Evolutionary conservation across 2,329 filamentous ascomycete species (phyloP).

Genomic region (Fusarium sp.): DNA sequence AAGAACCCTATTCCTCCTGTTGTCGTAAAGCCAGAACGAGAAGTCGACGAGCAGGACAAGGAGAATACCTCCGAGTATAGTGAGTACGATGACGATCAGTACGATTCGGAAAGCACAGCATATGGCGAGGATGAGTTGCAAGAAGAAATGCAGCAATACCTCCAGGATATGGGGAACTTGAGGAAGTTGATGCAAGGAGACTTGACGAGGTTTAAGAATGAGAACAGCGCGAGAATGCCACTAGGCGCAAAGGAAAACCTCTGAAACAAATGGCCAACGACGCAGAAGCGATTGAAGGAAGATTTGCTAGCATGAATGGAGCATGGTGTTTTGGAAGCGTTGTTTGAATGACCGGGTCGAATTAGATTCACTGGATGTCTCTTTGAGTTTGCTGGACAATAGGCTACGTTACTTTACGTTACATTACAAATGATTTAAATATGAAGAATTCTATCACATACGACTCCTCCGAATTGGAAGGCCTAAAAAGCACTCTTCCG

Average conservation of each 20-base stretch:
- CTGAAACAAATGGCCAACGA: slow-evolving; percentile 25
- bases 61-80: slow-evolving; percentile 60
- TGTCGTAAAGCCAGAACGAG: slow-evolving; percentile 47
- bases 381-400: slow-evolving; percentile 22
- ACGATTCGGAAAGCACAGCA: slow-evolving; percentile 56
- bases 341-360: slow-evolving; percentile 24
- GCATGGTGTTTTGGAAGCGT: slow-evolving; percentile 45
- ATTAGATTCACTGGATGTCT: slow-evolving; percentile 22
- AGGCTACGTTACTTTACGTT: slow-evolving; percentile 18
- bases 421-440: slow-evolving; percentile 6
- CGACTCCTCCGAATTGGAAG: background rate
- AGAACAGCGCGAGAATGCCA: slow-evolving; percentile 65
- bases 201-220: slow-evolving; percentile 71
- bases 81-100: slow-evolving; percentile 66
- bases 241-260: slow-evolving; percentile 56
- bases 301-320: slow-evolving; percentile 34
- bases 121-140: slow-evolving; percentile 73
- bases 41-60: slow-evolving; percentile 48
- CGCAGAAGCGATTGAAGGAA: background rate
- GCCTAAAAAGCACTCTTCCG: background rate
- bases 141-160: slow-evolving; percentile 82
- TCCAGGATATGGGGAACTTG: slow-evolving; percentile 82
- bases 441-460: background rate
- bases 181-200: slow-evolving; percentile 76
- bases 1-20: slow-evolving; percentile 87